Evolutionary conservation across 1,284 basidiomycete genomes (phyloP).

Genomic region (Macrocybe sp.): DNA sequence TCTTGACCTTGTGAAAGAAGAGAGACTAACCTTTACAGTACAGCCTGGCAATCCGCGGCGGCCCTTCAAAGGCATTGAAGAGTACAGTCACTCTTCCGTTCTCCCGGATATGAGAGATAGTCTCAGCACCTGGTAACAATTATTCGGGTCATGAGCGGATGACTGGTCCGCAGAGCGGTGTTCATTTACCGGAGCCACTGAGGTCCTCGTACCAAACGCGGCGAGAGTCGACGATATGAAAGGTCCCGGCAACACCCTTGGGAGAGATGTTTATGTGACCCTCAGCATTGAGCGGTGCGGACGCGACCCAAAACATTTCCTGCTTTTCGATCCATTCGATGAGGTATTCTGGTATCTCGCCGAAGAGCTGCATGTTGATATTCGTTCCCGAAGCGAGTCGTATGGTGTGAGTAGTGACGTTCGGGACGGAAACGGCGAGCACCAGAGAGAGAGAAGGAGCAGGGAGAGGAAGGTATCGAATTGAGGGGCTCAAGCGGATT

Average conservation of each 20-base stretch:
- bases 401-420: background rate
- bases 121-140: conserved; percentile 36
- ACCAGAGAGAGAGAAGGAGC: background rate
- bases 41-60: conserved; percentile 34
- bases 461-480: conserved; percentile 4
- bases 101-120: conserved; percentile 44
- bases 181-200: conserved; percentile 38
- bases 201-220: conserved; percentile 48
- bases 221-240: conserved; percentile 37
- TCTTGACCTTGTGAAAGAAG: conserved; percentile 1
- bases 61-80: conserved; percentile 42
- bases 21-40: conserved; percentile 38
- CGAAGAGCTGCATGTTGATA: conserved; percentile 23
- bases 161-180: background rate
- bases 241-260: conserved; percentile 34
- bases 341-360: conserved; percentile 35
- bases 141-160: background rate
- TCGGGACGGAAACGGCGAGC: background rate
- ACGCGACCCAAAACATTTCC: conserved; percentile 46
- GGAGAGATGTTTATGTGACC: conserved; percentile 46
- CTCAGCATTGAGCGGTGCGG: conserved; percentile 36
- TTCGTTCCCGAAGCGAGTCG: background rate
- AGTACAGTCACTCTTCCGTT: conserved; percentile 45
- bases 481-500: background rate
- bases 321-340: conserved; percentile 40